Base-by-base conservation (phyloP, 2,329 filamentous ascomycete species). In the Lizonia empirigonia region DNA sequence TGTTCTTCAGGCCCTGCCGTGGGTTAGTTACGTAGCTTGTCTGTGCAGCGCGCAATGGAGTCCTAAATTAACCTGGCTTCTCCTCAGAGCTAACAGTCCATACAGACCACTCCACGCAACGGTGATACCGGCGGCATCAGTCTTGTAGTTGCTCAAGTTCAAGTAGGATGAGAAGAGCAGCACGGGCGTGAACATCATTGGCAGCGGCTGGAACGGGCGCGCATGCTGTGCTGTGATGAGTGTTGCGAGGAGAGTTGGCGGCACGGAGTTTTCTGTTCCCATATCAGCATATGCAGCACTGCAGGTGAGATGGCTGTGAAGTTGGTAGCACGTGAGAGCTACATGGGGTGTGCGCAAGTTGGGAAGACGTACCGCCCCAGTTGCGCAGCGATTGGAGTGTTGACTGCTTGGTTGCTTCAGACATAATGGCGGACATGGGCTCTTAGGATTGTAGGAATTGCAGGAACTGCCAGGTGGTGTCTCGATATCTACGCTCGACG, bases 81-180 rank as follows among this genome's bases (percentile, higher is more conserved):
- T 76, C 55, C 86, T 76, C 49, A 79, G 72, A 3, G 86, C 86
- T 10, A 89, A 70, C 13, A 88, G 67, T n/a, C 86, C 73, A 60
- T 88, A 88, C 32, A 87, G 65, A 0, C 83, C 84, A 24, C 82
- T 86, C 83, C 85, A 86, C 0, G 85, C 84, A 7, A 84, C 83
- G 15, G 80, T 84, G 5, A 86, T 77, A 5, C 85, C 85, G 0
- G 85, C 85, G 16, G 79, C 78, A 63, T 88, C 86, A 39, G 81
- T 81, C 65, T 83, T 82, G 74, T 82, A 87, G 52, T 80, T 79
- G 56, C 80, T 79, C 23, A 88, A 64, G 66, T 88, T 88, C 35
- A 88, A 74, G 65, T 88, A 89, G 50, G 82, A 82, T 42, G 81
- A 82, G 74, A 88, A 86, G 51, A 88, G 78, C 3, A 89, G 77